These are phyloP conservation scores for Thraustochytrium sp. DNA, from an alignment of 352 stramenopile species.

Conservation along the genomic window DNA sequence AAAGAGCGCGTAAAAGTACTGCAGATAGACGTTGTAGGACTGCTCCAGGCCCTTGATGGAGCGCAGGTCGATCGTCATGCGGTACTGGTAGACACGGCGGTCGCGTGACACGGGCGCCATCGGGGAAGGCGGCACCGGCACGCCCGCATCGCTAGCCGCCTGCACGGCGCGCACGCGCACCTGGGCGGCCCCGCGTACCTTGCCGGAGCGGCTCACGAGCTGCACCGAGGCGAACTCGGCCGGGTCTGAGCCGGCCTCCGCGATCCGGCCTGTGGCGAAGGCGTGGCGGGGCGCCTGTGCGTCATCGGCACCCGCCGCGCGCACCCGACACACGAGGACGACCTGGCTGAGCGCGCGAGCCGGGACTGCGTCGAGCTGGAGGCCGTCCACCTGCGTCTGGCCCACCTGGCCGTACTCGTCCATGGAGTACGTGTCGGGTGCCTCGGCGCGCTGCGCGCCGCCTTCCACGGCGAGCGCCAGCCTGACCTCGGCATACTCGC, in stretches of 20 bases:
- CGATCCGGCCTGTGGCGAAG: background rate
- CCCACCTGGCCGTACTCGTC: background rate
- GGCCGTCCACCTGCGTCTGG: background rate
- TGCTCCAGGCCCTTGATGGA: slow-evolving; percentile 35
- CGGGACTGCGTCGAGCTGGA: background rate
- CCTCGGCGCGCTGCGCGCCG: background rate
- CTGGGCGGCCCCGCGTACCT: background rate
- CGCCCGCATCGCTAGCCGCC: background rate
- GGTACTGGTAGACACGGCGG: background rate
- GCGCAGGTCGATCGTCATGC: slow-evolving; percentile 20
- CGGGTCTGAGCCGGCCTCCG: background rate
- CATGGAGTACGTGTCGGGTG: background rate
- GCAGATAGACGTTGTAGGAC: slow-evolving; percentile 18
- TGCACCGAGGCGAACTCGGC: background rate
- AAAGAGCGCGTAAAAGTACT: slow-evolving; percentile 12
- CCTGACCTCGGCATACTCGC: background rate
- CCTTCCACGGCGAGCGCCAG: background rate
- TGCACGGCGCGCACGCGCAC: background rate
- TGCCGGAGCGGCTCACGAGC: background rate
- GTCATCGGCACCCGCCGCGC: too few relatives aligned
- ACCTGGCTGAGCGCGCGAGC: too few relatives aligned
- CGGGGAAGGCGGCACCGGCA: background rate
- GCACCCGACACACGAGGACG: too few relatives aligned
- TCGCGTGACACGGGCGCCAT: background rate
- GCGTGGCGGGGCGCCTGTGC: too few relatives aligned